Base-by-base conservation (phyloP, 2,329 filamentous ascomycete genomes). In the Diaporthe sp. region DNA sequence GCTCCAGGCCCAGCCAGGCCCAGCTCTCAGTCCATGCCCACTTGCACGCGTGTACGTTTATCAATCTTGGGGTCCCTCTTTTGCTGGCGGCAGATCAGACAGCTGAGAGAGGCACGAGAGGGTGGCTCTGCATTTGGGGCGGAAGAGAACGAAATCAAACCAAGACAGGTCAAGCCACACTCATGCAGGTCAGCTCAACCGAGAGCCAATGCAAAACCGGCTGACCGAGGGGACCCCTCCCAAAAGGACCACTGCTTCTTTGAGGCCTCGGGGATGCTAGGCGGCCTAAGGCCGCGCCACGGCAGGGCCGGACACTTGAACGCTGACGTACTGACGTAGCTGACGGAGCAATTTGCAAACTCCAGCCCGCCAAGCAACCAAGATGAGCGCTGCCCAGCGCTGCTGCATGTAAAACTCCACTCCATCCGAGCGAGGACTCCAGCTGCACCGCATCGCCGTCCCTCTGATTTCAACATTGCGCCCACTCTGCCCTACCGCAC, bases 311-410 rank as follows among this genome's bases (percentile, higher is more conserved):
- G 65, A 22, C 49, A 37, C 49, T 53, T 39, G 65, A 28, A 37
- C 22, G 65, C 65, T 70, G 65, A 55, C 65, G 65, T 70, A 73
- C 71, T 73, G 71, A 73, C 71, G 71, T 73, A 73, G 71, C 58
- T 65, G 71, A 65, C 71, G 49, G 71, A 51, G 58, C 57, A 73
- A 55, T 73, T 65, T 73, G 71, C 71, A 73, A 73, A 65, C 58
- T 71, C n/a, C 58, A 73, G 55, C 71, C 44, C 44, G 71, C 71
- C 58, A 70, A 70, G 62, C 46, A 68, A 37, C 55, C 70, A 61
- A 72, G 34, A 58, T 44, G 57, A 39, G 71, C 44, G 68, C 55
- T 46, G 68, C 55, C 62, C 62, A 39, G 65, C 46, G 34, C 65
- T 53, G 49, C 34, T 37, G n/a, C 61, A 49, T 65, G 61, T 53